These are phyloP conservation scores for Cordyceps farinosa DNA, from an alignment of 2,329 filamentous ascomycete genomes.

Conservation along the genomic window DNA sequence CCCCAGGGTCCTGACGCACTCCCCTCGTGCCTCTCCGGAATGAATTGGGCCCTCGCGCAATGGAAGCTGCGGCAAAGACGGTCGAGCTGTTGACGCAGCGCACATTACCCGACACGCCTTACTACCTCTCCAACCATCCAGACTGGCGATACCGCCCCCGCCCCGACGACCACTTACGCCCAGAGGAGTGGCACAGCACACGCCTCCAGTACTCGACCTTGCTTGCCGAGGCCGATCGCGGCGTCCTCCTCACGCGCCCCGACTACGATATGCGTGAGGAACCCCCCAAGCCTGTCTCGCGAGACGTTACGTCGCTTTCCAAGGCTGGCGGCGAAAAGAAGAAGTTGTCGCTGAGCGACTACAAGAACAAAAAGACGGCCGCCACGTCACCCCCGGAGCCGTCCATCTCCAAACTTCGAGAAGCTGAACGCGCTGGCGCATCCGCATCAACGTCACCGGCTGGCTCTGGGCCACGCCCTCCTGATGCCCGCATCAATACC, in stretches of 20 bases:
- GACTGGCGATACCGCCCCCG: constrained; percentile 46
- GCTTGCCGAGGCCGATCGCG: constrained; percentile 55
- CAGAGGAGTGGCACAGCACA: constrained; percentile 48
- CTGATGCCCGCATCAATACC: constrained; percentile 14
- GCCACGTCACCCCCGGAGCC: constrained; percentile 35
- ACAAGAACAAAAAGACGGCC: constrained; percentile 51
- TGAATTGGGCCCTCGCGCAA: constrained; percentile 40
- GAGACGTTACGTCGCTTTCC: constrained; percentile 36
- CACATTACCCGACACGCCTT: constrained; percentile 49
- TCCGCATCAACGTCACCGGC: constrained; percentile 15
- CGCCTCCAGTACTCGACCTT: constrained; percentile 56
- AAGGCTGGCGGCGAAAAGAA: constrained; percentile 46
- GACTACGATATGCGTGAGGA: constrained; percentile 57
- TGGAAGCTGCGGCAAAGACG: constrained; percentile 58
- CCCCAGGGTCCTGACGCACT: constrained; percentile 25
- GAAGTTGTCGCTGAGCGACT: constrained; percentile 57
- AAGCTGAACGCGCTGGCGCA: constrained; percentile 30
- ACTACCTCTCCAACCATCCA: constrained; percentile 49
- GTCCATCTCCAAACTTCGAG: constrained; percentile 30
- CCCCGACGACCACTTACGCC: constrained; percentile 37
- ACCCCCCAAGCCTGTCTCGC: constrained; percentile 37
- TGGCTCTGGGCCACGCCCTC: constrained; percentile 6
- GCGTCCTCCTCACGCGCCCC: constrained; percentile 53
- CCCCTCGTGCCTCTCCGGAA: constrained; percentile 26
- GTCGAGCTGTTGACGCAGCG: constrained; percentile 51